These are phyloP conservation scores for Avena eriantha DNA, from an alignment of 176 grass and related monocot species.

Conservation along the genomic window DNA sequence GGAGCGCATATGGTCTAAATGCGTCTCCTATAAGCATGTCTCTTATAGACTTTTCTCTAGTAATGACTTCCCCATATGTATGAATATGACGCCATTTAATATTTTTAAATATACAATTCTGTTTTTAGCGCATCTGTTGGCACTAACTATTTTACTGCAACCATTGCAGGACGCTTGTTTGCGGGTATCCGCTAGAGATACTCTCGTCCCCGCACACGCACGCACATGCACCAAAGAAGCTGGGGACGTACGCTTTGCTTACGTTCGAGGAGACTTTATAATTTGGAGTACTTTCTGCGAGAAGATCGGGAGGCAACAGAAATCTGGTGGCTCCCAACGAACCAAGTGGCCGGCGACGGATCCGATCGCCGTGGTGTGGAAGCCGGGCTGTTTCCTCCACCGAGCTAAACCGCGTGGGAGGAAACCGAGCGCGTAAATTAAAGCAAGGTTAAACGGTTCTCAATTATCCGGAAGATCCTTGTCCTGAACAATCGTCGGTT, in stretches of 20 bases:
- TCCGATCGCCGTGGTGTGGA: constrained; percentile 24
- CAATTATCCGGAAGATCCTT: not conserved
- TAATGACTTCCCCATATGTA: no score
- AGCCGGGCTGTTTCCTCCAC: constrained; percentile 46
- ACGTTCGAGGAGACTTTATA: constrained; percentile 32
- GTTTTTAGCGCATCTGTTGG: no score
- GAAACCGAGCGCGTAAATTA: not conserved
- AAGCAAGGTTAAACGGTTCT: constrained; percentile 10
- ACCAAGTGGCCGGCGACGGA: constrained; percentile 4
- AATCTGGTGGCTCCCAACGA: constrained; percentile 34
- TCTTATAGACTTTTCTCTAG: no score
- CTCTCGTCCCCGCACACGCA: no score
- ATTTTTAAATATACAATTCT: no score
- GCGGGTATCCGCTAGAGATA: no score
- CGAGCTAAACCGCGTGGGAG: constrained; percentile 15
- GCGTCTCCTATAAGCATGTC: no score
- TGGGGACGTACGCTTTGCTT: constrained; percentile 40
- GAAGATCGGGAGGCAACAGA: constrained; percentile 3
- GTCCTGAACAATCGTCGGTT: constrained; percentile 32
- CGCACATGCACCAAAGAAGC: not conserved
- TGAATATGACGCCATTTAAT: no score
- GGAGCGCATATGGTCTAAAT: no score
- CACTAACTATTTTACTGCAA: no score
- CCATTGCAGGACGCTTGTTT: no score
- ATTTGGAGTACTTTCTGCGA: constrained; percentile 14